Conservation (phyloP, 495 filamentous ascomycete genomes). For the Astrocystis sublimbata region DNA sequence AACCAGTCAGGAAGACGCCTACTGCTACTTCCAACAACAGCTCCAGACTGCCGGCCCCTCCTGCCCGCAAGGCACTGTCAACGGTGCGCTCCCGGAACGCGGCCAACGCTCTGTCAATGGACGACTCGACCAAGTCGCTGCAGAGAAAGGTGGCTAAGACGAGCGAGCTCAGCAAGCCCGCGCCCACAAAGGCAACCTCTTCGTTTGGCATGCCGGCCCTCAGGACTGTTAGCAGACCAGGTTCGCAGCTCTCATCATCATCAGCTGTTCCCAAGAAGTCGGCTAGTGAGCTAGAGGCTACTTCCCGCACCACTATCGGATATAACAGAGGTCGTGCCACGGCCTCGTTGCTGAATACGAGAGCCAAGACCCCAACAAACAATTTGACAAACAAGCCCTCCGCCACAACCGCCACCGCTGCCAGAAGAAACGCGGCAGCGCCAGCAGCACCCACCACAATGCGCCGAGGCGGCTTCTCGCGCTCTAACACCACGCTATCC, state of each 20-base stretch:
- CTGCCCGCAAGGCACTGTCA: slow-evolving; percentile 22
- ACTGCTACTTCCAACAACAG: no score
- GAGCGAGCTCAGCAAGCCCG: slow-evolving; percentile 29
- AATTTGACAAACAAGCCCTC: no score
- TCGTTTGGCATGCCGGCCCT: slow-evolving; percentile 41
- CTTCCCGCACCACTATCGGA: slow-evolving; percentile 75
- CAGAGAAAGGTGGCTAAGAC: slow-evolving; percentile 30
- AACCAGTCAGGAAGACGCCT: slow-evolving; percentile 15
- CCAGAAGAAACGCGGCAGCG: slow-evolving; percentile 7
- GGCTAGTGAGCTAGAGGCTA: slow-evolving; percentile 57
- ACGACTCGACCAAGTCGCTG: slow-evolving; percentile 33
- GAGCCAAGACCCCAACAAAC: slow-evolving; percentile 17
- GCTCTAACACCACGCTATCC: slow-evolving; percentile 39
- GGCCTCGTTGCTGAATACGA: slow-evolving; percentile 47
- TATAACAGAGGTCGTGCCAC: slow-evolving; percentile 74
- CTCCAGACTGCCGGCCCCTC: slow-evolving; percentile 28
- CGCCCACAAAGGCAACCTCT: slow-evolving; percentile 32
- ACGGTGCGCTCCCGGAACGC: slow-evolving; percentile 37
- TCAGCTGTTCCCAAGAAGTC: slow-evolving; percentile 42
- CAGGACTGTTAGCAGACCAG: slow-evolving; percentile 37
- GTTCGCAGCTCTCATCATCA: slow-evolving; percentile 28
- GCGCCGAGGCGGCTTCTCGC: slow-evolving; percentile 19
- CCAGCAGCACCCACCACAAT: slow-evolving; percentile 16
- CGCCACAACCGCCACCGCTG: no score
- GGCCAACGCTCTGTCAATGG: slow-evolving; percentile 45